Percentiles rank a stretch among this genome's conserved stretches.
Conservation (phyloP, 1,139 yeast genomes). For the Suhomyces panamericanus region DNA sequence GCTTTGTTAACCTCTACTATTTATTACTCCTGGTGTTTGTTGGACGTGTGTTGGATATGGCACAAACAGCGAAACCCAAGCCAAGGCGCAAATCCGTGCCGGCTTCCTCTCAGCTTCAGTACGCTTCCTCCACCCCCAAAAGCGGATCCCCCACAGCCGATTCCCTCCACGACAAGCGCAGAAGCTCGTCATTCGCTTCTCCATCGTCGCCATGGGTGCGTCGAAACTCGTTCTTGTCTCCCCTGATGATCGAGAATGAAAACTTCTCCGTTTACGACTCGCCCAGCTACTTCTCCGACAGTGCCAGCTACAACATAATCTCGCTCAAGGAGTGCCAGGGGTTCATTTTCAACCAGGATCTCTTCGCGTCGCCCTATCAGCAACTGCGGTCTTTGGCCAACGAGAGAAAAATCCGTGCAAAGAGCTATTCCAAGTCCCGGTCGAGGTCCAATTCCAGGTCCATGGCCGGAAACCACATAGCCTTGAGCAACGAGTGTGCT, state of each 20-base stretch:
- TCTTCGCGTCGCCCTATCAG: conserved; percentile 67
- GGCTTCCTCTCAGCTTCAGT: background rate
- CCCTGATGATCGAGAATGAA: conserved; percentile 62
- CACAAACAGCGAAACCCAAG: conserved; percentile 1
- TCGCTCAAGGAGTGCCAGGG: conserved; percentile 70
- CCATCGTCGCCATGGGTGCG: conserved; percentile 57
- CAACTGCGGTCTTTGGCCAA: conserved; percentile 51
- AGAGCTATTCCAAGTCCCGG: conserved; percentile 21
- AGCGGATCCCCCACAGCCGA: conserved; percentile 14
- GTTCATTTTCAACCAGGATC: conserved; percentile 70
- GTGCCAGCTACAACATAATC: conserved; percentile 38
- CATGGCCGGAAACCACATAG: conserved; percentile 9
- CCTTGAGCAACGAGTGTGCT: background rate
- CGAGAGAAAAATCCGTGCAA: conserved; percentile 34
- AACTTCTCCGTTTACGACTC: conserved; percentile 58
- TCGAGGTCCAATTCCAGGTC: conserved; percentile 16
- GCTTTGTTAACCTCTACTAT: background rate
- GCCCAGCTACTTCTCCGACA: conserved; percentile 32
- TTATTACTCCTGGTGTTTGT: background rate
- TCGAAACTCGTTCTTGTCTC: conserved; percentile 60
- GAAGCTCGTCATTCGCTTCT: conserved; percentile 48
- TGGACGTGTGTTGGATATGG: conserved; percentile 1
- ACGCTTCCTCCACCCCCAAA: conserved; percentile 2
- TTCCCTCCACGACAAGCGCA: conserved; percentile 19
- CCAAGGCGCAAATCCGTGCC: conserved; percentile 5